Evolutionary conservation across 75 land plant species (phyloP), one percentile per base, ranked within the genome.

Genomic region (Isoetes taiwanensis): DNA sequence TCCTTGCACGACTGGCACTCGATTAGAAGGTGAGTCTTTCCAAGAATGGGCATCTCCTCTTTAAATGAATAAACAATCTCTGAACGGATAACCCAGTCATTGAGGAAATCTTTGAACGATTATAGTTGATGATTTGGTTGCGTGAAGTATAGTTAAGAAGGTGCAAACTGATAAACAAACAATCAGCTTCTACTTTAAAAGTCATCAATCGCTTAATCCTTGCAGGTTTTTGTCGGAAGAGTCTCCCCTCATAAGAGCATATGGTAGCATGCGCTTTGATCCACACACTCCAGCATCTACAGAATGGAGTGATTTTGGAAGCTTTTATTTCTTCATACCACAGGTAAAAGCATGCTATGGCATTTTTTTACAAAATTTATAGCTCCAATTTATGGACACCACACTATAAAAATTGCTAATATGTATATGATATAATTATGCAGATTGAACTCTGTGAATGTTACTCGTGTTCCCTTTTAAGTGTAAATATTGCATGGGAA

Each of bases 381-480:
- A 55, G 26, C 11, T 14, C 23, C 33, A 20, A 8, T 16, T 55
- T 37, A 28, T 10, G 21, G 16, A 8, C 2, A 35, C 0, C 30
- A 25, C 23, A 28, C 54, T 28, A 16, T 11, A 34, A 55, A 55
- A 55, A 0, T 14, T 55, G 20, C 23, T 1, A 39, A 56, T 41
- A 41, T 39, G 19, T 56, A 5, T 24, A 37, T 41, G 21, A 11
- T 39, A 16, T 41, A 11, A 32, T 56, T 6, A 28, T 37, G 37
- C 74, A 94, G 99, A 76, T 94, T 58, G 99, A 94, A 75, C 69
- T 94, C 34, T 57, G 80, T 74, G 96, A 88, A 70, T 46, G 76
- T 58, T 76, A 85, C 56, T 73, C 69, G 43, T 80, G 71, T 55
- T 82, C 96, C 32, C 35, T 84, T 37, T 65, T 94, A 37, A 90